Conservation (phyloP, 495 filamentous ascomycete species). For the Daldinia loculata region DNA sequence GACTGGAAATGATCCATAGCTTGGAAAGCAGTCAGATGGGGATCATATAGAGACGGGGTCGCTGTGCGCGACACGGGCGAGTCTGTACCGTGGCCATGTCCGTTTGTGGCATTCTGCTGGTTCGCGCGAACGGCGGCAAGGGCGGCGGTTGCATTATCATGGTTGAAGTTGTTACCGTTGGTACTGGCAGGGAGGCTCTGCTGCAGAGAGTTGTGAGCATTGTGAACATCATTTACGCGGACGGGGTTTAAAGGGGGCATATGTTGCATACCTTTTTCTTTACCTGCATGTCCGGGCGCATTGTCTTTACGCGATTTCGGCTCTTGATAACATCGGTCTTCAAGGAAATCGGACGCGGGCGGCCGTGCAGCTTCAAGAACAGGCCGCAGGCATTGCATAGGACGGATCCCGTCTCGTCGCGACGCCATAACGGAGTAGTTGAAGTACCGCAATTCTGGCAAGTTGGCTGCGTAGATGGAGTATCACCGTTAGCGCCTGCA, state of each 20-base stretch:
- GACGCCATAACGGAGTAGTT: constrained; percentile 95
- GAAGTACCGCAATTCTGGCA: constrained; percentile 98
- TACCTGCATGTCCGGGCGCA: constrained; percentile 73
- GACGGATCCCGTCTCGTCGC: constrained; percentile 95
- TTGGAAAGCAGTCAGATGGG: constrained; percentile 75
- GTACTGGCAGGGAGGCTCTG: constrained; percentile 62
- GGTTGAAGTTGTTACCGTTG: constrained; percentile 65
- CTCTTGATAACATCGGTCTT: constrained; percentile 99
- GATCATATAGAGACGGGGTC: constrained; percentile 74
- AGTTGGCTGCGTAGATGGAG: constrained; percentile 84
- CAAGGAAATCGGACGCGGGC: constrained; percentile 90
- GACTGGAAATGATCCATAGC: constrained; percentile 69
- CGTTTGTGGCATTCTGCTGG: constrained; percentile 76
- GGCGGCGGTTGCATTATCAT: constrained; percentile 49
- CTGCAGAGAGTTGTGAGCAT: constrained; percentile 38
- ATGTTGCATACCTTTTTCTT: constrained; percentile 81
- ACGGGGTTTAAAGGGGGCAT: constrained; percentile 20
- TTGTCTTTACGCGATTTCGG: constrained; percentile 95
- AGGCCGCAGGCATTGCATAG: constrained; percentile 98
- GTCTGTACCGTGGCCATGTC: constrained; percentile 78
- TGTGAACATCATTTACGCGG: constrained; percentile 2
- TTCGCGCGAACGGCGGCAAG: constrained; percentile 62
- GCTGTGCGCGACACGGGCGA: constrained; percentile 88
- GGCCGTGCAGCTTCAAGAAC: constrained; percentile 95
- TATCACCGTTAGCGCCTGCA: constrained; percentile 56